Percentiles rank a stretch among this genome's conserved stretches.
Conservation (phyloP, 305 asterid genomes). For the Euphrasia arctica region DNA sequence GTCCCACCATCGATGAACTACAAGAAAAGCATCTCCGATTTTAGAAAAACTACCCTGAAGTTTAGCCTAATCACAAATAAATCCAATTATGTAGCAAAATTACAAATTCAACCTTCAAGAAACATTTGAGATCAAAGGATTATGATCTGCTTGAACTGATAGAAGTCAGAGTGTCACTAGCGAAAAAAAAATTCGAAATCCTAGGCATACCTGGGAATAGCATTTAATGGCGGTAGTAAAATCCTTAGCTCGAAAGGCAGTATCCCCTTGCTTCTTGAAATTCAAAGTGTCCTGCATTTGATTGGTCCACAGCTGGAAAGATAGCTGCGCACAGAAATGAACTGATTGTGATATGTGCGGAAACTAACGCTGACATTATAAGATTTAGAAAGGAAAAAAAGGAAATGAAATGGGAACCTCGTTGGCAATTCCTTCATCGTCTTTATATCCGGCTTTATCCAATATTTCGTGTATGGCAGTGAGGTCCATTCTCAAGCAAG, state of each 20-base stretch:
- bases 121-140: background rate
- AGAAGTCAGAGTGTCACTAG: background rate
- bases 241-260: constrained; percentile 63
- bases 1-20: constrained; percentile 92
- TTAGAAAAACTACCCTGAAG: background rate
- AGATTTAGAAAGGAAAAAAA: background rate
- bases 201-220: constrained; percentile 52
- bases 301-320: constrained; percentile 70
- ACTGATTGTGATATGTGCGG: background rate
- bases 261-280: constrained; percentile 67
- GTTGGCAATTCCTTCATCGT: constrained; percentile 86
- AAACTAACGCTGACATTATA: background rate
- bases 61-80: background rate
- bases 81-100: background rate
- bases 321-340: constrained; percentile 40
- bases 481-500: constrained; percentile 81
- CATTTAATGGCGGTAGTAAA: constrained; percentile 51
- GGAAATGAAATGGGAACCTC: constrained; percentile 50
- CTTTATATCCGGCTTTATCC: constrained; percentile 79
- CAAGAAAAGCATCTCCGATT: constrained; percentile 16
- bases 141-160: background rate
- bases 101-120: background rate
- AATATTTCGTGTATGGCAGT: constrained; percentile 86
- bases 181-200: background rate
- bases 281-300: constrained; percentile 75